phyloP scores from a whole-genome alignment of 139 green algal genomes.

The Deuterostichococcus epilithicus region DNA sequence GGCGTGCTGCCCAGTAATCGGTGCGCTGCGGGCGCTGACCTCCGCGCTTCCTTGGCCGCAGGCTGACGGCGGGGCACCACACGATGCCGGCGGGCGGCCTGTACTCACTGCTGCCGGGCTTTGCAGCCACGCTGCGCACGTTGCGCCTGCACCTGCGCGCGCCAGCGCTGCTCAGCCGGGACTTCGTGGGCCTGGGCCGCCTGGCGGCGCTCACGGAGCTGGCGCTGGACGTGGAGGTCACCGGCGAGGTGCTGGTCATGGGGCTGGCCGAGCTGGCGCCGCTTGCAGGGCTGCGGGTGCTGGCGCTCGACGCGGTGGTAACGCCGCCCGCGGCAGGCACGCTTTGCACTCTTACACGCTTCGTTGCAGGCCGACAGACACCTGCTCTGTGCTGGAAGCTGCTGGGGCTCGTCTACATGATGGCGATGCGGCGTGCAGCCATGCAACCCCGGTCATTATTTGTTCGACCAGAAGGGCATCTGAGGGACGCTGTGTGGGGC shows the following conservation, averaged over 20 bases:
- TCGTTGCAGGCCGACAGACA: no score
- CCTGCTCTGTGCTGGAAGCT: no score
- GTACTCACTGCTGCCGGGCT: neutral
- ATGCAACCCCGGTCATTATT: no score
- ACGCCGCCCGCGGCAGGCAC: no score
- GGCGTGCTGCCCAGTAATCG: no score
- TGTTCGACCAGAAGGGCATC: no score
- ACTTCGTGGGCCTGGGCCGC: neutral
- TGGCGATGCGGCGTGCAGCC: no score
- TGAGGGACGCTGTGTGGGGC: no score
- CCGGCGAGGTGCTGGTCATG: neutral
- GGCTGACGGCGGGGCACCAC: neutral
- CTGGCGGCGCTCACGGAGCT: neutral
- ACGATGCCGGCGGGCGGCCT: neutral
- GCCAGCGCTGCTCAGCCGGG: neutral
- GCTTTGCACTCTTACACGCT: no score
- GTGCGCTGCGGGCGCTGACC: no score
- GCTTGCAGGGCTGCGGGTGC: neutral
- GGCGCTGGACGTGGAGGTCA: neutral
- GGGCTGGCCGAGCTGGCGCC: neutral
- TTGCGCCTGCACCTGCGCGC: neutral
- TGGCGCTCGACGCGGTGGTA: neutral
- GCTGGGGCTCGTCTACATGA: no score
- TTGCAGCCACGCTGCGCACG: neutral
- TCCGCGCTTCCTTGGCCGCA: no score